These are phyloP conservation scores for Ganoderma lingzhi DNA, from an alignment of 1,284 basidiomycete species.

Conservation along the genomic window DNA sequence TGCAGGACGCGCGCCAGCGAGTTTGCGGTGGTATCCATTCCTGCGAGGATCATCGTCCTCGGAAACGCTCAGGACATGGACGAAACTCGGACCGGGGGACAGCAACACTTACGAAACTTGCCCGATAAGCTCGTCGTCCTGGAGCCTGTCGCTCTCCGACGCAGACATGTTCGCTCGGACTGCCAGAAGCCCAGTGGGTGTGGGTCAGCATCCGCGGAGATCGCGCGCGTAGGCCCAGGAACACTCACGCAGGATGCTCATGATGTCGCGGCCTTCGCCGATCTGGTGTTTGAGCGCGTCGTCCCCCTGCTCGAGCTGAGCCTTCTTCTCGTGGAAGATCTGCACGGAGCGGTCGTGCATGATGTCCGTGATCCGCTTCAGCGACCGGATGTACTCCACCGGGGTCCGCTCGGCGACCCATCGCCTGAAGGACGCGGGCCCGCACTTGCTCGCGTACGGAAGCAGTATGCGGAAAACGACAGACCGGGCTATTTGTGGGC, in stretches of 20 bases:
- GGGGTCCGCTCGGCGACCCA: conserved; percentile 26
- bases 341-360: conserved; percentile 30
- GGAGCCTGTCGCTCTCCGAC: conserved; percentile 39
- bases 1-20: conserved; percentile 32
- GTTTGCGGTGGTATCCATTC: conserved; percentile 36
- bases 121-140: conserved; percentile 42
- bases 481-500: conserved; percentile 27
- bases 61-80: not conserved
- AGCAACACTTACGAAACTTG: conserved; percentile 42
- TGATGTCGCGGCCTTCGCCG: conserved; percentile 43
- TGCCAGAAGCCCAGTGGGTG: conserved; percentile 15
- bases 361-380: conserved; percentile 31
- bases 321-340: conserved; percentile 36
- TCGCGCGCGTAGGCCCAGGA: not conserved
- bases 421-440: conserved; percentile 24
- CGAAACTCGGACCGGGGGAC: too few relatives aligned
- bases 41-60: conserved; percentile 37
- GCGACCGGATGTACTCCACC: conserved; percentile 17
- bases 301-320: conserved; percentile 33
- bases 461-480: conserved; percentile 20
- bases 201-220: not conserved
- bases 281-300: conserved; percentile 35
- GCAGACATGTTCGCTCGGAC: conserved; percentile 42
- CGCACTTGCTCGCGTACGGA: conserved; percentile 16
- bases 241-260: conserved; percentile 43